Conservation (phyloP, 106 monocot genomes). For the Hemerocallis citrina region DNA sequence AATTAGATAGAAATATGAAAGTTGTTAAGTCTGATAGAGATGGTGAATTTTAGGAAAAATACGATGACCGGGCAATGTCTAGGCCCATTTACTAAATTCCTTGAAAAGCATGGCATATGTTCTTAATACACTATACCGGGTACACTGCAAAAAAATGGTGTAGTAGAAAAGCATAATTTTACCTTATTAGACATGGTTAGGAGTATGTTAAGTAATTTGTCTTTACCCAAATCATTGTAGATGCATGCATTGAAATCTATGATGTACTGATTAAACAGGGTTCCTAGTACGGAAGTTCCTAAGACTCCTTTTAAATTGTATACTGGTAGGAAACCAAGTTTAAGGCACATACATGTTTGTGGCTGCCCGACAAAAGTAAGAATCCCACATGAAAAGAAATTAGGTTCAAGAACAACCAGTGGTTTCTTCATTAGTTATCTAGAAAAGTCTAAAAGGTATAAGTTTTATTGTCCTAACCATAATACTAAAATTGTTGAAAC, state of each 20-base stretch:
- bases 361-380: not conserved
- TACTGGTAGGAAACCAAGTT: conserved; percentile 10
- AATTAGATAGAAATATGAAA: too few species aligned
- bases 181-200: conserved; percentile 10
- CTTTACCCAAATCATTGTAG: conserved; percentile 1
- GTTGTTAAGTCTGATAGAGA: too few species aligned
- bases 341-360: conserved; percentile 8
- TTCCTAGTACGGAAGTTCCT: conserved; percentile 3
- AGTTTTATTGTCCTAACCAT: not conserved
- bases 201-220: conserved; percentile 6
- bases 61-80: too few species aligned
- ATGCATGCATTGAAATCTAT: not conserved
- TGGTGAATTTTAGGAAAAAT: too few species aligned
- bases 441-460: conserved; percentile 1
- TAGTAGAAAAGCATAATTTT: conserved; percentile 1
- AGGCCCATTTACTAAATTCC: not conserved
- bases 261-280: not conserved
- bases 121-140: not conserved
- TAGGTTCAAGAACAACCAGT: not conserved
- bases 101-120: conserved; percentile 1
- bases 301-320: conserved; percentile 6
- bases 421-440: conserved; percentile 4
- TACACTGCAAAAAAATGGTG: conserved; percentile 1
- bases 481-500: conserved; percentile 5
- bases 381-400: conserved; percentile 11